Evolutionary conservation across 2,329 filamentous ascomycete species (phyloP).

Genomic region (Ophiostoma ips): DNA sequence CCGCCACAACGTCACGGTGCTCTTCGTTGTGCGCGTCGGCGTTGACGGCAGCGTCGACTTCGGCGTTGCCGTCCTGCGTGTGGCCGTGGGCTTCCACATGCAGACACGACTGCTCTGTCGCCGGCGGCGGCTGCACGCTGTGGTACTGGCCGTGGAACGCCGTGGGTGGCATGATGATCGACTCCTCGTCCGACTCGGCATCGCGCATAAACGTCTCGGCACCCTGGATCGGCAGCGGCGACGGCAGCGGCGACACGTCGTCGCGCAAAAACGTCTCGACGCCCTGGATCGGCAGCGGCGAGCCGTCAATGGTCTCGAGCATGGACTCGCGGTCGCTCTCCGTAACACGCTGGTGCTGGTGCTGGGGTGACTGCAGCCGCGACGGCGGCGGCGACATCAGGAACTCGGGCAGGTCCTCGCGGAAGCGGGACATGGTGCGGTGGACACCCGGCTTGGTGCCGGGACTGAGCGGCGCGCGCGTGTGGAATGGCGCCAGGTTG

Average conservation of each 20-base stretch:
- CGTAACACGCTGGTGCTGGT: slow-evolving; percentile 9
- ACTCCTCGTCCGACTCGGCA: slow-evolving; percentile 18
- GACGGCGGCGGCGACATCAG: slow-evolving; percentile 49
- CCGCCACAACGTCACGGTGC: slow-evolving; percentile 30
- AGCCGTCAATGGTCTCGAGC: neutral
- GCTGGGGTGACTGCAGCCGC: slow-evolving; percentile 33
- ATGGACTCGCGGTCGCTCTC: neutral
- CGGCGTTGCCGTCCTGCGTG: slow-evolving; percentile 18
- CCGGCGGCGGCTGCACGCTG: neutral
- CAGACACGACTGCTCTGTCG: neutral
- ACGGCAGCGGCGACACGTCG: neutral
- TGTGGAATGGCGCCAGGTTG: neutral
- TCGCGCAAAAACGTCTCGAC: neutral
- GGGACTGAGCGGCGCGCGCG: slow-evolving; percentile 17
- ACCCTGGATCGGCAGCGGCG: neutral
- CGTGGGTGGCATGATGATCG: slow-evolving; percentile 1
- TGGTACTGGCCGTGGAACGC: slow-evolving; percentile 8
- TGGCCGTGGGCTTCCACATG: slow-evolving; percentile 23
- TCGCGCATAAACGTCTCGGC: neutral
- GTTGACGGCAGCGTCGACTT: neutral
- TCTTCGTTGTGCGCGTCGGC: slow-evolving; percentile 23
- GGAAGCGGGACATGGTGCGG: slow-evolving; percentile 78
- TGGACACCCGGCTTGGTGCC: slow-evolving; percentile 30
- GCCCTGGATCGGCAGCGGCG: neutral
- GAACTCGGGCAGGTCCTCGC: slow-evolving; percentile 79